Evolutionary conservation across 1,284 basidiomycete species (phyloP), one percentile per base, ranked within the genome.

Genomic region (Rhizoctonia solani): DNA sequence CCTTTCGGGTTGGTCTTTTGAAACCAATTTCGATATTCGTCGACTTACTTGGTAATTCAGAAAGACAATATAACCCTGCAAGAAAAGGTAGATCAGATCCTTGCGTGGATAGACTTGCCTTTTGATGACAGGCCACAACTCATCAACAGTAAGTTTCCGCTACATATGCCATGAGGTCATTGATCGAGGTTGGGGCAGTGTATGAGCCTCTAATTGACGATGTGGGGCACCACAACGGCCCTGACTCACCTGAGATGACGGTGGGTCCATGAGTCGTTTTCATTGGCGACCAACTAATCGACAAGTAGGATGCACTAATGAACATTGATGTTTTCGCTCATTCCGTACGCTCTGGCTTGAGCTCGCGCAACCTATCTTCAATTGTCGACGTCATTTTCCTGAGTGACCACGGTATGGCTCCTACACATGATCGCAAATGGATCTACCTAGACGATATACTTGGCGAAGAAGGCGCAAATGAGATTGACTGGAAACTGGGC

Each of bases 331-430:
- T 74, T 8, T 95, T 95, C 72, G 87, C 92, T 1, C 85, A 83
- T 66, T 79, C 86, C 54, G 77, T 97, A 13, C 85, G 89, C 0
- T 76, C 78, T 1, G 80, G 83, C 1, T 78, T 96, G 32, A 81
- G 81, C 30, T 77, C 79, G n/a, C 85, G 94, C 1, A 92, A 94
- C 73, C 80, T 95, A 32, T 86, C 85, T 0, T 83, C 89, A 39
- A 89, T 96, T 29, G 88, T 95, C 30, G 92, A 97, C 75, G 81
- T 97, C 29, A 82, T 96, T 27, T 93, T 95, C 72, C 92, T 97
- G 56, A 91, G 88, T 68, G 95, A 97, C 76, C 94, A 97, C 74
- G 95, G 94, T 2, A 96, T 97, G 94, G 89, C 87, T 0, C 87
- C 89, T 72, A 95, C 93, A 6, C 87, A 86, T 69, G 83, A 90